Evolutionary conservation across 805 yeast species (phyloP).

Genomic region (Candida morakotiae): DNA sequence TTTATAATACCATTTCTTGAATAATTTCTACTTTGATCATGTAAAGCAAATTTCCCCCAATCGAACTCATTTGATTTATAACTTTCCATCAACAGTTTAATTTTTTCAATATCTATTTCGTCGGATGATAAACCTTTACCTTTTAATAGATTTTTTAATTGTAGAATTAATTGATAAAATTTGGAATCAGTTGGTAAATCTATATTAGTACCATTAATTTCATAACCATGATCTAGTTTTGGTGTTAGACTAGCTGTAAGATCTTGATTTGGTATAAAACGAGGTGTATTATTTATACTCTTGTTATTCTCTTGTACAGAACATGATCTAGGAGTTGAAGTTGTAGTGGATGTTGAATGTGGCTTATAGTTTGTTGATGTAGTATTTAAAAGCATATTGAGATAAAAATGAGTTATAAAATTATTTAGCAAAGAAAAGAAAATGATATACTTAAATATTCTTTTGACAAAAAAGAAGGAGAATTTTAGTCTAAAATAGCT

Average conservation of each 20-base stretch:
- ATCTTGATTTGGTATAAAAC: slow-evolving; percentile 1
- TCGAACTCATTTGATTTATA: slow-evolving; percentile 48
- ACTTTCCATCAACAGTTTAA: slow-evolving; percentile 42
- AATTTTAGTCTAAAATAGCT: background rate
- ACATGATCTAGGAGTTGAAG: slow-evolving; percentile 5
- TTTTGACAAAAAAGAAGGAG: too few relatives aligned
- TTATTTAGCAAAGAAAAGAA: background rate
- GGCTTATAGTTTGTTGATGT: slow-evolving; percentile 2
- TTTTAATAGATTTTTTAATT: slow-evolving; percentile 24
- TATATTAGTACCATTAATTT: slow-evolving; percentile 7
- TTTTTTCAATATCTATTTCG: slow-evolving; percentile 50
- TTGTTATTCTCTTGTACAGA: background rate
- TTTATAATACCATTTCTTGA: slow-evolving; percentile 71
- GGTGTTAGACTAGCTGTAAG: background rate
- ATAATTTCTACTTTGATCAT: slow-evolving; percentile 48
- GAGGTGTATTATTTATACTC: background rate
- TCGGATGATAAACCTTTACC: slow-evolving; percentile 34
- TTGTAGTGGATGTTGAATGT: background rate
- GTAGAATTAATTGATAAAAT: slow-evolving; percentile 23
- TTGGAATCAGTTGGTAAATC: slow-evolving; percentile 12
- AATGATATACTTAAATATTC: too few relatives aligned
- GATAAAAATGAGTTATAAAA: background rate
- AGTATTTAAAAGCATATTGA: slow-evolving; percentile 8
- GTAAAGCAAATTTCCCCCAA: slow-evolving; percentile 57
- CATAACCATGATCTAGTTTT: slow-evolving; percentile 7